These are phyloP conservation scores for Bryoerythrophyllum caledonicum DNA, from an alignment of 225 moss, liverwort and hornwort genomes.

Conservation along the genomic window DNA sequence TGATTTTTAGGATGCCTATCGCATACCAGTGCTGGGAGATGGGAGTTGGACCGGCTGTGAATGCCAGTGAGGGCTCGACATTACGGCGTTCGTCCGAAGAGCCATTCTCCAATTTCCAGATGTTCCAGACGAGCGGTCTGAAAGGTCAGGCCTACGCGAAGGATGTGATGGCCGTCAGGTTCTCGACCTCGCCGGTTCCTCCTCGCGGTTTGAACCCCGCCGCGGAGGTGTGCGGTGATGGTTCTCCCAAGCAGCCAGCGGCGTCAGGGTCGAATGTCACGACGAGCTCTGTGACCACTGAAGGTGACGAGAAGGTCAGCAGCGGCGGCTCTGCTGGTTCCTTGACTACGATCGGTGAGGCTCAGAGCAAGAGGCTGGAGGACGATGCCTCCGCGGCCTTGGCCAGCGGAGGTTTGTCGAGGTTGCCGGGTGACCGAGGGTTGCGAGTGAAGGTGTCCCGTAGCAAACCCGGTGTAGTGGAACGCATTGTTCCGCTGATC, in stretches of 20 bases:
- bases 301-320: slow-evolving; percentile 22
- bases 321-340: background rate
- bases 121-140: slow-evolving; percentile 29
- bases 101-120: slow-evolving; percentile 31
- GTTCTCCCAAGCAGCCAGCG: slow-evolving; percentile 10
- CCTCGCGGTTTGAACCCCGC: background rate
- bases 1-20: slow-evolving; percentile 39
- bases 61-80: slow-evolving; percentile 30
- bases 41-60: slow-evolving; percentile 50
- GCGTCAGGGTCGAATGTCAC: slow-evolving; percentile 24
- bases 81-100: slow-evolving; percentile 34
- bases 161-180: slow-evolving; percentile 31
- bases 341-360: slow-evolving; percentile 14
- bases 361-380: slow-evolving; percentile 34
- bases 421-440: slow-evolving; percentile 22
- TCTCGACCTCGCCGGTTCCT: slow-evolving; percentile 13
- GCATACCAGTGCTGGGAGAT: slow-evolving; percentile 67
- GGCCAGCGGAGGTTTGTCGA: slow-evolving; percentile 1
- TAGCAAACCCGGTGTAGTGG: slow-evolving; percentile 44
- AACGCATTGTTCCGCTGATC: slow-evolving; percentile 21
- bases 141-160: slow-evolving; percentile 22
- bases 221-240: background rate
- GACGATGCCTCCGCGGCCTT: background rate
- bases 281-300: slow-evolving; percentile 36
- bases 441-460: slow-evolving; percentile 28